Evolutionary conservation across 768 basidiomycete genomes (phyloP).

Genomic region (Podaxis rugospora): DNA sequence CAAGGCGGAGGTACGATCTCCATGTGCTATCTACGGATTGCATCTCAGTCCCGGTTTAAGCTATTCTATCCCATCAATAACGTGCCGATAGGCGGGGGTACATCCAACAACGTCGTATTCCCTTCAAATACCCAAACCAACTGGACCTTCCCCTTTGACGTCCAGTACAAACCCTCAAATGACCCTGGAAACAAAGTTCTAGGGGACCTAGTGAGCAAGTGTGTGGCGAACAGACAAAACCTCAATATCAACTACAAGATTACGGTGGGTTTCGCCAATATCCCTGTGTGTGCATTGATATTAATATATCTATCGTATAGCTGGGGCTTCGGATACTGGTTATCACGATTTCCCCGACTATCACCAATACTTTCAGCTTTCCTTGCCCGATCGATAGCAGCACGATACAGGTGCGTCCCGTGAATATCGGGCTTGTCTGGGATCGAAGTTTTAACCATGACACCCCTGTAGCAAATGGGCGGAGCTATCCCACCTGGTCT

Average conservation of each 20-base stretch:
- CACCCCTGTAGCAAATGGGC: neutral
- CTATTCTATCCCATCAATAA: slow-evolving; percentile 74
- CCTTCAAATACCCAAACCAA: slow-evolving; percentile 51
- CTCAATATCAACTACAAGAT: slow-evolving; percentile 65
- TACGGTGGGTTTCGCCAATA: slow-evolving; percentile 36
- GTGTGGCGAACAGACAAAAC: slow-evolving; percentile 46
- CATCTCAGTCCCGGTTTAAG: slow-evolving; percentile 27
- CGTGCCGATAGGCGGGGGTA: slow-evolving; percentile 63
- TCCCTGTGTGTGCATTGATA: neutral
- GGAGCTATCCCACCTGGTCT: neutral
- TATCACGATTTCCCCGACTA: slow-evolving; percentile 60
- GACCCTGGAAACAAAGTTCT: slow-evolving; percentile 55
- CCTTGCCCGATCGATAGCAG: slow-evolving; percentile 48
- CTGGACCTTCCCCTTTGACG: slow-evolving; percentile 72
- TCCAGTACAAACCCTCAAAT: slow-evolving; percentile 51
- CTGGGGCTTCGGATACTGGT: slow-evolving; percentile 62
- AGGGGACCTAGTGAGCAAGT: slow-evolving; percentile 58
- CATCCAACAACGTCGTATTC: slow-evolving; percentile 40
- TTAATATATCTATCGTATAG: slow-evolving; percentile 29
- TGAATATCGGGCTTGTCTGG: too few species aligned
- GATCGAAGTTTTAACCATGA: neutral
- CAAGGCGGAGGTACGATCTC: slow-evolving; percentile 46
- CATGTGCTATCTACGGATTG: neutral
- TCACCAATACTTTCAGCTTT: slow-evolving; percentile 60
- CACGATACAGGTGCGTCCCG: slow-evolving; percentile 3